phyloP scores from a whole-genome alignment of 2,329 filamentous ascomycete genomes.

The Cercospora sp. region DNA sequence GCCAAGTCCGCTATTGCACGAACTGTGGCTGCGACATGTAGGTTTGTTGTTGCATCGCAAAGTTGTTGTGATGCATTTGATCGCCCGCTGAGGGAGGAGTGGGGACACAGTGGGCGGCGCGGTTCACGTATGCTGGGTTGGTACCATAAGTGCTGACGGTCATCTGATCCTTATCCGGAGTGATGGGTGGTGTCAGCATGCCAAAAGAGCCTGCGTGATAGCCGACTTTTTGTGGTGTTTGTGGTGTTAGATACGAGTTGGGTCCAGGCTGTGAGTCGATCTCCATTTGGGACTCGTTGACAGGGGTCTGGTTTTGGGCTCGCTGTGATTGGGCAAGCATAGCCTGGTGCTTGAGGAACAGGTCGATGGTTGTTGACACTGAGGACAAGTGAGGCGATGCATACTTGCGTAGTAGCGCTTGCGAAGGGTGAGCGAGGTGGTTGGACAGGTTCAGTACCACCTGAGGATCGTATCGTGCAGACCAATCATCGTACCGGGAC shows the following conservation, averaged over 20 bases:
- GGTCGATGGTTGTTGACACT: constrained; percentile 64
- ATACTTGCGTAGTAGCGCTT: constrained; percentile 68
- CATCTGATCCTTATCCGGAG: constrained; percentile 61
- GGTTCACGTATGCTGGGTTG: constrained; percentile 30
- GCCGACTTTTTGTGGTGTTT: constrained; percentile 76
- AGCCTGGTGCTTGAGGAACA: constrained; percentile 64
- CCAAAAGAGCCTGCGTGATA: constrained; percentile 67
- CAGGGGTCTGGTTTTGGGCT: constrained; percentile 32
- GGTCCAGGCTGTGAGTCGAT: constrained; percentile 27
- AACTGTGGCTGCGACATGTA: constrained; percentile 36
- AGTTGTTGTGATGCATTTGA: constrained; percentile 29
- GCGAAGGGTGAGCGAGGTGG: constrained; percentile 65
- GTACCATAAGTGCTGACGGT: constrained; percentile 27
- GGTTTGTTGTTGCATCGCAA: constrained; percentile 20
- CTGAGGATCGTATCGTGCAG: constrained; percentile 66
- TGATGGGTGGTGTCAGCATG: constrained; percentile 83
- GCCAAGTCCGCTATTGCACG: constrained; percentile 29
- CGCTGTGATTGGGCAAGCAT: constrained; percentile 36
- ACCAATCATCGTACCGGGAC: constrained; percentile 71
- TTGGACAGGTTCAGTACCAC: constrained; percentile 66
- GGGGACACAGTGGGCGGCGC: constrained; percentile 30
- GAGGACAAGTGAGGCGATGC: constrained; percentile 64
- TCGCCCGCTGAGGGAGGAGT: constrained; percentile 39
- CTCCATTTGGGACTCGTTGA: constrained; percentile 30
- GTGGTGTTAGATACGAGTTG: constrained; percentile 60